These are phyloP conservation scores for Xanthoconium stramineum DNA, from an alignment of 768 basidiomycete species.

Conservation along the genomic window DNA sequence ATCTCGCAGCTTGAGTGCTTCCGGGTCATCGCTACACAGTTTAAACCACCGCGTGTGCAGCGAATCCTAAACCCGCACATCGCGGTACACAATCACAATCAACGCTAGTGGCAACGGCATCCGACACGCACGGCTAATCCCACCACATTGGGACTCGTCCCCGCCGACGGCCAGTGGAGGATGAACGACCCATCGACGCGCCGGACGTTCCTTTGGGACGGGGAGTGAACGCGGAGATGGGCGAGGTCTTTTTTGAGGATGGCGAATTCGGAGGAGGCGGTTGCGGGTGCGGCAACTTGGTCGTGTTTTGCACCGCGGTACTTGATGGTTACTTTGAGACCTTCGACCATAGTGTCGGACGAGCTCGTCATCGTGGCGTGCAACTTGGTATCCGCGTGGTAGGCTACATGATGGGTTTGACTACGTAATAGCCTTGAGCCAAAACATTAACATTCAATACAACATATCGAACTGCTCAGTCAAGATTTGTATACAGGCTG, in stretches of 20 bases:
- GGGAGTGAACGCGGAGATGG: conserved; percentile 30
- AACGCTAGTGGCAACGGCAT: background rate
- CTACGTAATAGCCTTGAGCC: too few relatives aligned
- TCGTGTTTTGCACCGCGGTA: conserved; percentile 20
- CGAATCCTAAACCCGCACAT: conserved; percentile 12
- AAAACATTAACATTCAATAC: too few relatives aligned
- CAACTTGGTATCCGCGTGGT: too few relatives aligned
- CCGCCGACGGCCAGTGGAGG: conserved; percentile 24
- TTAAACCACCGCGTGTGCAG: conserved; percentile 27
- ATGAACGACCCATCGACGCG: conserved; percentile 20
- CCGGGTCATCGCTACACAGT: conserved; percentile 22
- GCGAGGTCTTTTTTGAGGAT: conserved; percentile 28
- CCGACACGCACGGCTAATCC: conserved; percentile 7
- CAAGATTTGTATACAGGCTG: too few relatives aligned
- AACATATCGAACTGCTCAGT: too few relatives aligned
- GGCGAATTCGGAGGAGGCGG: conserved; percentile 16
- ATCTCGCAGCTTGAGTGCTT: conserved; percentile 21
- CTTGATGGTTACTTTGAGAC: conserved; percentile 24
- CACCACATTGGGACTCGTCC: background rate
- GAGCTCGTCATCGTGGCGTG: too few relatives aligned
- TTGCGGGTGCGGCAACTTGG: conserved; percentile 10
- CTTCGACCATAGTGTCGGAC: conserved; percentile 16
- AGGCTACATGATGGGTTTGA: too few relatives aligned
- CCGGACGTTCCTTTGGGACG: conserved; percentile 26
- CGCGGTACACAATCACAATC: background rate